Percentiles rank a stretch among this genome's conserved stretches.
Evolutionary conservation across 768 basidiomycete genomes (phyloP).

Genomic region (Pleurotus salmoneostramineus): DNA sequence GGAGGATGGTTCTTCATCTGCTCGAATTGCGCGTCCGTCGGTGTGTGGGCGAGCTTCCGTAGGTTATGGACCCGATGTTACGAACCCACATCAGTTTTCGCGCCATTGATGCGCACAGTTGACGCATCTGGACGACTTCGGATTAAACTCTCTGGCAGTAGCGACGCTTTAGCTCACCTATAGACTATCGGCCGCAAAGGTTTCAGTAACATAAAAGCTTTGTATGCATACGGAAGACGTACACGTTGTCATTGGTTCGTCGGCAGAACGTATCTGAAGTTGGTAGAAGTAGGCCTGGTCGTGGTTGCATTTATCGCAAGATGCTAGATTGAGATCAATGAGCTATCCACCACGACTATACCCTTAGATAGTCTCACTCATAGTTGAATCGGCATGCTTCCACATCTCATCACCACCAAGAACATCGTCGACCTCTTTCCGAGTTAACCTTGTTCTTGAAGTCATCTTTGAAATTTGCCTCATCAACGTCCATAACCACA

Average conservation of each 20-base stretch:
- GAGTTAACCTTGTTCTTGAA: conserved; percentile 75
- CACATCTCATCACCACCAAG: conserved; percentile 92
- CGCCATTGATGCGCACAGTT: conserved; percentile 66
- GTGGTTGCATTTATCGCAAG: conserved; percentile 78
- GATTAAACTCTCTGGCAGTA: neutral
- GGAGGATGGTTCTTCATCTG: no score
- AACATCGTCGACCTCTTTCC: conserved; percentile 95
- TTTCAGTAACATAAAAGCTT: neutral
- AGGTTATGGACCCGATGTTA: neutral
- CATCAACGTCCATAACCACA: neutral
- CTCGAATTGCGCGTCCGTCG: neutral
- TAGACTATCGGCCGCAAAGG: conserved; percentile 42
- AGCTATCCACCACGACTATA: neutral
- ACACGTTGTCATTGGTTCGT: conserved; percentile 85
- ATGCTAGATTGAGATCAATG: conserved; percentile 28
- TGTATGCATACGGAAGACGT: conserved; percentile 16
- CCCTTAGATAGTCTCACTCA: conserved; percentile 47
- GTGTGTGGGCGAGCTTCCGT: neutral
- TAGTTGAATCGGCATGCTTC: conserved; percentile 88
- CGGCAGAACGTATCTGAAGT: conserved; percentile 91
- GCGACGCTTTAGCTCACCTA: conserved; percentile 37
- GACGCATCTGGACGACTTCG: conserved; percentile 41
- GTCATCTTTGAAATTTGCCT: conserved; percentile 65
- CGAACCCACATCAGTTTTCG: conserved; percentile 43
- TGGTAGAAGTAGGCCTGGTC: conserved; percentile 91